Evolutionary conservation across 441 rosid genomes (phyloP).

Genomic region (Geranium incanum): DNA sequence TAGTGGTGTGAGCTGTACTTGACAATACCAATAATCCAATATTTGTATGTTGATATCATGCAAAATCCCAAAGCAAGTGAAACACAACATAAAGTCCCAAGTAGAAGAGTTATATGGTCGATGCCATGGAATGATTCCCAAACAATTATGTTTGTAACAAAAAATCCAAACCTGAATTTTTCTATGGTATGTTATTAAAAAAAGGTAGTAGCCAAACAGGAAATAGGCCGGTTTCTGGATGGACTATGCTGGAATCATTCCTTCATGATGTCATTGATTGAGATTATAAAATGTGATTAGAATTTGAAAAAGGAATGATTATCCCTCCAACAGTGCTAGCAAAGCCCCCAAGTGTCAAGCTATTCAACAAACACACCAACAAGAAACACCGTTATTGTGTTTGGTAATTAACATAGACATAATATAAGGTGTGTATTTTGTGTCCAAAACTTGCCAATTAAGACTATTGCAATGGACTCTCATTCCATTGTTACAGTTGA

Average conservation of each 20-base stretch:
- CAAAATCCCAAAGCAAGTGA: neutral
- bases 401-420: neutral
- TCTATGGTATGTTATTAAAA: neutral
- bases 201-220: neutral
- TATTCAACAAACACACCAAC: neutral
- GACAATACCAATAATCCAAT: neutral
- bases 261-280: neutral
- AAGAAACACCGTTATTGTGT: neutral
- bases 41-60: neutral
- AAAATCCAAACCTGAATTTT: neutral
- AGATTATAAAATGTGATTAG: neutral
- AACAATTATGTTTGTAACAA: neutral
- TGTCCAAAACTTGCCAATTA: neutral
- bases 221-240: neutral
- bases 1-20: neutral
- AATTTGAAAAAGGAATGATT: neutral
- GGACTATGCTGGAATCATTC: neutral
- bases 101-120: neutral
- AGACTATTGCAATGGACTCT: neutral
- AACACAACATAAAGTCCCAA: neutral
- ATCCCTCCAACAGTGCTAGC: neutral
- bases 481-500: conserved; percentile 1
- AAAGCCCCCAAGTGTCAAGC: neutral
- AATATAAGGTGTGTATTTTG: neutral
- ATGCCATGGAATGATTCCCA: neutral